A percentile compares a stretch with the other conserved stretches of the same genome.
Evolutionary conservation across 352 stramenopile species (phyloP).

Genomic region (Globisporangium carolinianum): DNA sequence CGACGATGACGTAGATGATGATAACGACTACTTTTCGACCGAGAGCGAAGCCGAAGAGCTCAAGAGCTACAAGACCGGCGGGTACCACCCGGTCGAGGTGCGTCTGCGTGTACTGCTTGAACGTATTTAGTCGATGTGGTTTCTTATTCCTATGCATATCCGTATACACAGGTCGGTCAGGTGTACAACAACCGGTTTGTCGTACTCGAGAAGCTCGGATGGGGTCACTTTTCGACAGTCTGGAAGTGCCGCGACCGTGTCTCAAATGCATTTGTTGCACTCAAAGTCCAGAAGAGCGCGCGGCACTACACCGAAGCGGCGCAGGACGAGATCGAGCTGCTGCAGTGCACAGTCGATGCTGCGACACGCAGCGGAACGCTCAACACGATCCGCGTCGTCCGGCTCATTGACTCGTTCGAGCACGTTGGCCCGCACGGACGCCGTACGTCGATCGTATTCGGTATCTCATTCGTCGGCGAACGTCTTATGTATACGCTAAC

Average conservation of each 20-base stretch:
- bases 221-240: constrained; percentile 99
- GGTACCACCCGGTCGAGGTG: constrained; percentile 94
- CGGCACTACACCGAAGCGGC: constrained; percentile 98
- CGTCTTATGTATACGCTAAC: no score
- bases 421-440: constrained; percentile 94
- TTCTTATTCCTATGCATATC: no score
- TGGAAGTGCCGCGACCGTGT: constrained; percentile 95
- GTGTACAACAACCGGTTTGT: constrained; percentile 93
- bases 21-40: constrained; percentile 86
- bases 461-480: not conserved
- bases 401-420: constrained; percentile 94
- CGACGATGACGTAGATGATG: constrained; percentile 28
- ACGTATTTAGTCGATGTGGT: no score
- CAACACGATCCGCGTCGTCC: constrained; percentile 45
- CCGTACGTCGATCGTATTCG: constrained; percentile 33
- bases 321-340: constrained; percentile 97
- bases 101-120: not conserved
- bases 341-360: constrained; percentile 86
- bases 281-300: constrained; percentile 98
- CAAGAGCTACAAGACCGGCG: constrained; percentile 94
- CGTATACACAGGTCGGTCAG: constrained; percentile 51
- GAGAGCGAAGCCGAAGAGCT: constrained; percentile 90
- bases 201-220: constrained; percentile 98
- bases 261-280: constrained; percentile 86
- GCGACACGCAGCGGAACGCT: constrained; percentile 15